Evolutionary conservation across 805 yeast species (phyloP).

Genomic region (Jamesozyma gamospora): DNA sequence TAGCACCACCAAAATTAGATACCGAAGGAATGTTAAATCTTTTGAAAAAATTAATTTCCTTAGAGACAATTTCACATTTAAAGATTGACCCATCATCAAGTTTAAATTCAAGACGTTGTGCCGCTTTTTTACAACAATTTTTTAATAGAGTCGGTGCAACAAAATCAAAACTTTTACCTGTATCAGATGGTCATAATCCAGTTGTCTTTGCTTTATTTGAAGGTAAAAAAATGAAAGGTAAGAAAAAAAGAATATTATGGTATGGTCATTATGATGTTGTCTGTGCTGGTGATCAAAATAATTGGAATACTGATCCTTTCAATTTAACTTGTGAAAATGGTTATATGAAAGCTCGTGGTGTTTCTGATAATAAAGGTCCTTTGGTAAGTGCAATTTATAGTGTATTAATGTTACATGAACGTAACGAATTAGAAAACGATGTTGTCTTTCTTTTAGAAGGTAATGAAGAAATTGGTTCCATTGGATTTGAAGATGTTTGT

Average conservation of each 20-base stretch:
- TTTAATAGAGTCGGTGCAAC: slow-evolving; percentile 63
- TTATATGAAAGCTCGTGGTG: slow-evolving; percentile 83
- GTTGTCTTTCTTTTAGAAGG: slow-evolving; percentile 85
- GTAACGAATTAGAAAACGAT: slow-evolving; percentile 49
- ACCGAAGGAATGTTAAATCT: slow-evolving; percentile 58
- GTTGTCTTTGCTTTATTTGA: slow-evolving; percentile 67
- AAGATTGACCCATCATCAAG: slow-evolving; percentile 33
- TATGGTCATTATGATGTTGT: slow-evolving; percentile 97
- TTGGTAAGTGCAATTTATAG: slow-evolving; percentile 77
- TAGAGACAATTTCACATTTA: slow-evolving; percentile 62
- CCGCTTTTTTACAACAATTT: slow-evolving; percentile 56
- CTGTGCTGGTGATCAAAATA: slow-evolving; percentile 50
- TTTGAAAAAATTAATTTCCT: slow-evolving; percentile 52
- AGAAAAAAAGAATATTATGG: slow-evolving; percentile 53
- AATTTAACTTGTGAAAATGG: slow-evolving; percentile 69
- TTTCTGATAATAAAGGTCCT: slow-evolving; percentile 93
- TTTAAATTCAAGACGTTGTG: slow-evolving; percentile 79
- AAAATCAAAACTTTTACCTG: slow-evolving; percentile 57
- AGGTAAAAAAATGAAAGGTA: slow-evolving; percentile 28
- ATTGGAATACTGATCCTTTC: slow-evolving; percentile 79
- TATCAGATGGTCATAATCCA: slow-evolving; percentile 65
- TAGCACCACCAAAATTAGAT: slow-evolving; percentile 25
- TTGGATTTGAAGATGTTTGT: slow-evolving; percentile 71
- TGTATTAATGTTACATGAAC: slow-evolving; percentile 57
- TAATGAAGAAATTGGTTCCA: slow-evolving; percentile 89